Evolutionary conservation across 2,329 filamentous ascomycete genomes (phyloP), one percentile per base, ranked within the genome.

Genomic region (Aspergillus pseudoterreus): DNA sequence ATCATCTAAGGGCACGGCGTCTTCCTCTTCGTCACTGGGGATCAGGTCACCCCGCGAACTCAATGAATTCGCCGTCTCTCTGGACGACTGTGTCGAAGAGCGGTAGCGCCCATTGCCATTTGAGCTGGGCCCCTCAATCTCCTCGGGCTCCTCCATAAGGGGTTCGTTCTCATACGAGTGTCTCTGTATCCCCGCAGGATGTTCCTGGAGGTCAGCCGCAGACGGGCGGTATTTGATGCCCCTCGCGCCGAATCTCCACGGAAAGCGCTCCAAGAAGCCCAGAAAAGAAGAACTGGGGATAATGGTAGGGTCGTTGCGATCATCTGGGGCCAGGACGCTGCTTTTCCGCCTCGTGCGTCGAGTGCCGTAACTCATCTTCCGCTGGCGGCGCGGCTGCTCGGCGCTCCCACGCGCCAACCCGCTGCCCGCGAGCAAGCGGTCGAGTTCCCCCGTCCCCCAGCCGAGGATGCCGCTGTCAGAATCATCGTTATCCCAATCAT

Each of bases 31-130:
- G 63, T 95, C 91, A 62, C 91, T 96, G 0, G 90, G 90, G 59
- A 96, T 94, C 11, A 97, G 76, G 71, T 97, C 92, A 2, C 91
- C 91, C 43, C 92, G 79, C 10, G 91, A 96, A 62, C 92, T 87
- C 57, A 88, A 84, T 5, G 92, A 96, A 66, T 92, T 91, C 24
- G 84, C 87, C 1, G 92, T 96, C 57, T 86, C 86, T 38, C 87
- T 86, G 11, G 90, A 95, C 4, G 83, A 86, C 12, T 84, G 82
- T 1, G 92, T 96, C 43, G 83, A 84, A 69, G 92, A 95, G 46
- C 92, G 81, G 57, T 85, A 81, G 58, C 66, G 59, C n/a, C 59
- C 55, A 45, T 58, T 62, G 14, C 52, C 49, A 38, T 57, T 49
- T 10, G 57, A 56, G 4, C 53, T 43, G 11, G 45, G 55, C 3